Base-by-base conservation (phyloP, 2,329 filamentous ascomycete genomes). In the Fusarium denticulatum region DNA sequence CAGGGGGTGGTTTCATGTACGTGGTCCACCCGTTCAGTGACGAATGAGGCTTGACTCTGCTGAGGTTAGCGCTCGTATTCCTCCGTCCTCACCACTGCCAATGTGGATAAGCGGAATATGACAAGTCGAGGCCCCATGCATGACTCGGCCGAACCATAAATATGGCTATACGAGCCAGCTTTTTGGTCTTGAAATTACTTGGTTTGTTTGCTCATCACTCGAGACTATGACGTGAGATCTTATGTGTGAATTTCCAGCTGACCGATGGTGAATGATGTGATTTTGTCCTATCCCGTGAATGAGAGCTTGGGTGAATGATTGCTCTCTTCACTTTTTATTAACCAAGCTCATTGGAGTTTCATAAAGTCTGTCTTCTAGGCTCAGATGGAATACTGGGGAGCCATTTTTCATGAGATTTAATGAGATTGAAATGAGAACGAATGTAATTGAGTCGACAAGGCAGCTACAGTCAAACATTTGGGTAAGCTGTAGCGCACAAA, bases 1-100 rank as follows among this genome's bases (percentile, higher is more conserved):
- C 67, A 69, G 67, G 67, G 67, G 67, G 3, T 9, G 8, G 67
- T 69, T 69, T 69, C 67, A 69, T 69, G 67, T 69, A 65, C 30
- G 45, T 26, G 12, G 37, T 40, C 30, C 58, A 47, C 36, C 58
- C 37, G 36, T 39, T 34, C 18, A 53, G 26, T 46, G 58, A 46
- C 58, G 28, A 45, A 36, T 36, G 18, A 26, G 30, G 32, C 37
- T 37, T 36, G 46, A 32, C 36, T 52, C 2, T 24, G 36, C 47
- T 24, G 18, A 64, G 65, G 26, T 40, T 69, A 69, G 66, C 26
- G 26, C 45, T 58, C 65, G 46, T 64, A 64, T 69, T 62, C 39
- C 36, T 46, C 45, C 34, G 46, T 32, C 56, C 45, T 32, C 39
- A 22, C 55, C 39, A 56, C 64, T 42, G 50, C 43, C 26, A 68